Evolutionary conservation across 2,329 filamentous ascomycete genomes (phyloP).

Genomic region (Aspergillus tamarii): DNA sequence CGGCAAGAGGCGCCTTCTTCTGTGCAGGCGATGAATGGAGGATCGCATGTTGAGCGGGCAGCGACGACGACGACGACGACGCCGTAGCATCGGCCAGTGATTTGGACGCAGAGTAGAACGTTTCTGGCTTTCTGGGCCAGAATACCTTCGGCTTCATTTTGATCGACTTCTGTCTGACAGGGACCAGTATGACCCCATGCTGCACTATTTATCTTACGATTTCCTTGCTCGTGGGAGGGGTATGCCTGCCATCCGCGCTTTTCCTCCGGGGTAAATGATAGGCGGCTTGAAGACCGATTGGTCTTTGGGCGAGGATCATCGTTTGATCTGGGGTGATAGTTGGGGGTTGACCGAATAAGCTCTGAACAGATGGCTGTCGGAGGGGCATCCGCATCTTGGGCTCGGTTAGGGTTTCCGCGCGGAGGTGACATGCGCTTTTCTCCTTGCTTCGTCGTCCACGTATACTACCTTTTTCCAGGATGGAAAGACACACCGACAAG

Average conservation of each 20-base stretch:
- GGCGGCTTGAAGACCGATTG: constrained; percentile 14
- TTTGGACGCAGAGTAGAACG: not conserved
- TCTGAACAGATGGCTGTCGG: constrained; percentile 6
- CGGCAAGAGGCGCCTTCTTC: constrained; percentile 41
- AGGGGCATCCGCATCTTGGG: constrained; percentile 1
- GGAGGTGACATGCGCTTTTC: not conserved
- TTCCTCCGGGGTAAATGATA: not conserved
- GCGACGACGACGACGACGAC: constrained; percentile 12
- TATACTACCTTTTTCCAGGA: not conserved
- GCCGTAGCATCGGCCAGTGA: not conserved
- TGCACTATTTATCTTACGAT: constrained; percentile 6
- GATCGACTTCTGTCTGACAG: not conserved
- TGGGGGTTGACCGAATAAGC: not conserved
- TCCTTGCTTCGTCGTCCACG: not conserved
- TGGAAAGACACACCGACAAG: not conserved
- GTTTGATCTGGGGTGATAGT: not conserved
- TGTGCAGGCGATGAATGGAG: not conserved
- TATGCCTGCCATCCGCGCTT: not conserved
- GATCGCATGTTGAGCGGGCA: constrained; percentile 12
- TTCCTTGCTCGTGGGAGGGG: constrained; percentile 1
- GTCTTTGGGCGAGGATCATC: constrained; percentile 1
- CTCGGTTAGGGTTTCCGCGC: constrained; percentile 14
- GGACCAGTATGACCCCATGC: not conserved
- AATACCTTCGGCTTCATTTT: constrained; percentile 7
- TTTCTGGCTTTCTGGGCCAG: constrained; percentile 9